These are phyloP conservation scores for Fusarium tricinctum DNA, from an alignment of 2,329 filamentous ascomycete genomes.

Conservation along the genomic window DNA sequence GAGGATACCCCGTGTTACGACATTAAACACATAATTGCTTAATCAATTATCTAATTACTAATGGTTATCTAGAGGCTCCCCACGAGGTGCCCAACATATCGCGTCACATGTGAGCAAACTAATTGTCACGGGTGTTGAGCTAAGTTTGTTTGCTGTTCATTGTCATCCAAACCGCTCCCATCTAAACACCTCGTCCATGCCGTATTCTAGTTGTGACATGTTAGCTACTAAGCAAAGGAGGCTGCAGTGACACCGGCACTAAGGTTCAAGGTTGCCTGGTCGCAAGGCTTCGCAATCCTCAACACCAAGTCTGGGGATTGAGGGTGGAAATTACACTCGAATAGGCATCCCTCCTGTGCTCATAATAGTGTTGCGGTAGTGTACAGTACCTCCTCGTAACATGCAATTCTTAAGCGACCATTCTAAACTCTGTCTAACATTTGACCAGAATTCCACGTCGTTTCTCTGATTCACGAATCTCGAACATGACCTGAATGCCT, in stretches of 20 bases:
- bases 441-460: slow-evolving; percentile 85
- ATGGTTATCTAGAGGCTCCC: neutral
- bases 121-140: neutral
- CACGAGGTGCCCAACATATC: neutral
- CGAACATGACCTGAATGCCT: slow-evolving; percentile 95
- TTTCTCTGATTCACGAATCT: slow-evolving; percentile 87
- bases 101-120: neutral
- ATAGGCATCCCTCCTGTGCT: neutral
- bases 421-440: slow-evolving; percentile 66
- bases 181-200: neutral
- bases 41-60: slow-evolving; percentile 31
- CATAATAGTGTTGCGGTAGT: slow-evolving; percentile 36
- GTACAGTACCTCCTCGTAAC: slow-evolving; percentile 17
- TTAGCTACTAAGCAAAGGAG: neutral
- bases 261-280: neutral
- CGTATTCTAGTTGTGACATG: too few relatives aligned
- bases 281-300: neutral
- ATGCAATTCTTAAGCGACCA: neutral
- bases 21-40: slow-evolving; percentile 3
- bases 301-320: neutral
- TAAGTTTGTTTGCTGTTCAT: slow-evolving; percentile 17
- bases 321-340: neutral
- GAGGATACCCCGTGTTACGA: slow-evolving; percentile 24
- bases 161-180: slow-evolving; percentile 8
- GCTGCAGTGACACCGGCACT: neutral